Evolutionary conservation across 1,284 basidiomycete genomes (phyloP), one percentile per base, ranked within the genome.

Genomic region (Wolfiporia cocos): DNA sequence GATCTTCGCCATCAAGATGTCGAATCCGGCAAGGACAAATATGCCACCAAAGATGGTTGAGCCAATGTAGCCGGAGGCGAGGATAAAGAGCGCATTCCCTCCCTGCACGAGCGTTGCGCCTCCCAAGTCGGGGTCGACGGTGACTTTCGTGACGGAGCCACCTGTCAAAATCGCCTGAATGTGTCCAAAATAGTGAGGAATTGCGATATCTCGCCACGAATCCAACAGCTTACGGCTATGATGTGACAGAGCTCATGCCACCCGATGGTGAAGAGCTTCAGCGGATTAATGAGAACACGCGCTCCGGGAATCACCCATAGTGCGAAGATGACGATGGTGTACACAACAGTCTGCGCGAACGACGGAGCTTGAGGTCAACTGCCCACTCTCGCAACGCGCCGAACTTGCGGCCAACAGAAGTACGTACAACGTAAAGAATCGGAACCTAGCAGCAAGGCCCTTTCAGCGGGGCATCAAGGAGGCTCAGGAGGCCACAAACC

Each of bases 241-340:
- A 88, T 83, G 59, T 90, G 86, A 56, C 82, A 90, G n/a, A 89
- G 67, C 56, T 90, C 86, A 56, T 90, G 86, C 75, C 77, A 86
- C 30, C 86, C 86, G 49, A 90, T 88, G 39, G 86, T 86, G 55
- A 90, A 82, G 20, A 90, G 67, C 59, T 90, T 90, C 51, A 90
- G 69, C 5, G 86, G 86, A 54, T 78, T 86, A 54, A 89, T 86
- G 62, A 86, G 53, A 50, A 78, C 74, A 41, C 86, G 71, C 29
- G 81, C 78, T 44, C 81, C 76, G 7, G 86, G 86, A 39, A 88
- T 82, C 58, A 82, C 86, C 86, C 86, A 88, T 49, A 86, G 69
- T 18, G 81, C 86, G 53, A 88, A 87, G 47, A 87, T 86, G 49
- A 89, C 74, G 43, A 88, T 85, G 39, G 80, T 73, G 67, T 82